These are phyloP conservation scores for Pichia paraexigua DNA, from an alignment of 805 yeast genomes.

Conservation along the genomic window DNA sequence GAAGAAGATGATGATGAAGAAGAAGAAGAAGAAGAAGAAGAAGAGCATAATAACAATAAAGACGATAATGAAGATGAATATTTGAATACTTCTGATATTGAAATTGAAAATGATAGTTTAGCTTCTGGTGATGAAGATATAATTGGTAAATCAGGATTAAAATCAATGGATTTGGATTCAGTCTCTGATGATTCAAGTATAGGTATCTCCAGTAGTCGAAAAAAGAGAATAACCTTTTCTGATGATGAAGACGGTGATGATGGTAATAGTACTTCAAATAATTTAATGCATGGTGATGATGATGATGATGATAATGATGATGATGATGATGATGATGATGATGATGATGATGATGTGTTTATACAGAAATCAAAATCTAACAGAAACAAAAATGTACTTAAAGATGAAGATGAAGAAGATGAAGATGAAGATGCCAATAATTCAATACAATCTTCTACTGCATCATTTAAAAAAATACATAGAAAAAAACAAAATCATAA, in stretches of 20 bases:
- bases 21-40: constrained; percentile 3
- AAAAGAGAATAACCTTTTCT: neutral
- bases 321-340: neutral
- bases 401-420: constrained; percentile 4
- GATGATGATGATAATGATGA: constrained; percentile 4
- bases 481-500: constrained; percentile 2
- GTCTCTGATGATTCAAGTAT: neutral
- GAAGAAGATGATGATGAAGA: neutral
- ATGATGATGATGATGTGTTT: constrained; percentile 2
- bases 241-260: neutral
- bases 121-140: constrained; percentile 12
- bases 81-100: constrained; percentile 7
- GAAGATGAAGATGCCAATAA: neutral
- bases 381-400: neutral
- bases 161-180: neutral
- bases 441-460: neutral
- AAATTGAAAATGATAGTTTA: constrained; percentile 2
- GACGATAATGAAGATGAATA: neutral
- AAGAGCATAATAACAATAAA: neutral
- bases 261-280: neutral
- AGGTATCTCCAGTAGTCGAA: neutral
- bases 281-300: neutral
- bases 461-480: neutral
- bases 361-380: neutral
- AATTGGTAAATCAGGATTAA: neutral